These are phyloP conservation scores for Mycosphaerella arachidis DNA, from an alignment of 2,329 filamentous ascomycete species.

Conservation along the genomic window DNA sequence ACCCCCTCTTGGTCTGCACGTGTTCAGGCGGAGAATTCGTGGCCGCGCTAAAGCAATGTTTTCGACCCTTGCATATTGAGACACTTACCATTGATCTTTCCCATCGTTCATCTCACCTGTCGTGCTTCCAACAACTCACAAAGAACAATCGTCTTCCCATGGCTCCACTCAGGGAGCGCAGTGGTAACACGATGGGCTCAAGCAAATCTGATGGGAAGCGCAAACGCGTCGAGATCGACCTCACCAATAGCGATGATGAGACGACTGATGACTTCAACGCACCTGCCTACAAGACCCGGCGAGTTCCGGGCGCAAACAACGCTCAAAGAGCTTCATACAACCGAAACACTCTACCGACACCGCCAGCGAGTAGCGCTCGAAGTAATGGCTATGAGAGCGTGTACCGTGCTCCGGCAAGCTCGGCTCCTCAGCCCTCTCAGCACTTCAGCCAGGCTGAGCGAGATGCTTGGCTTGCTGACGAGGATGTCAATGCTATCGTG, in stretches of 20 bases:
- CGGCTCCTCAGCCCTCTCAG: neutral
- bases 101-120: neutral
- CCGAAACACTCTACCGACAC: constrained; percentile 2
- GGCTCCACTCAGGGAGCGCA: neutral
- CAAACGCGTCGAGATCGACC: constrained; percentile 21
- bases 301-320: neutral
- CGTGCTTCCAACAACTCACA: neutral
- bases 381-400: constrained; percentile 6
- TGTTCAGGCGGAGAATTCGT: neutral
- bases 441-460: constrained; percentile 21
- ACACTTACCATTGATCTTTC: neutral
- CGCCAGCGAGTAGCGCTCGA: constrained; percentile 12
- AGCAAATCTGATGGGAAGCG: constrained; percentile 12
- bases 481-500: constrained; percentile 29
- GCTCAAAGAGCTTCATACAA: neutral
- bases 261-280: constrained; percentile 2
- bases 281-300: neutral
- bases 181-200: neutral
- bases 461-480: constrained; percentile 28
- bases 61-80: neutral
- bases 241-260: constrained; percentile 19
- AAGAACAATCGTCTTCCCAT: neutral
- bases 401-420: constrained; percentile 7
- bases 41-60: neutral
- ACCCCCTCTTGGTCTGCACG: neutral